Evolutionary conservation across 1,139 yeast species (phyloP).

Genomic region (Debaryomyces psychrophilus): DNA sequence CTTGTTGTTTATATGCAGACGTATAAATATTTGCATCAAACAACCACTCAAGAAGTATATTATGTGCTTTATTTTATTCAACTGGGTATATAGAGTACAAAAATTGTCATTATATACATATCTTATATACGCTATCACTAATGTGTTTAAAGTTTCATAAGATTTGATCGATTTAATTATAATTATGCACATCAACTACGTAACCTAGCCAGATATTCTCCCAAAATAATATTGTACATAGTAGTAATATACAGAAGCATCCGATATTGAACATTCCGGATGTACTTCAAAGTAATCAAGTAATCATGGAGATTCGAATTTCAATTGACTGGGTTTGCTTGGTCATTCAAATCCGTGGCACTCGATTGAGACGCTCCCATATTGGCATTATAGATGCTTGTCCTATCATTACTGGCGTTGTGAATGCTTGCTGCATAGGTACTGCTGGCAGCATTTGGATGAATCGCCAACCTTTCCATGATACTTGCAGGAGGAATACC

Average conservation of each 20-base stretch:
- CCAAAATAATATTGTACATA: slow-evolving; percentile 3
- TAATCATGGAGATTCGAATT: neutral
- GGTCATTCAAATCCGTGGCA: slow-evolving; percentile 23
- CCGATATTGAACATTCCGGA: neutral
- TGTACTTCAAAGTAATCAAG: neutral
- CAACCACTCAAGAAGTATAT: neutral
- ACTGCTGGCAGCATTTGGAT: slow-evolving; percentile 35
- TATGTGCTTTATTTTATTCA: neutral
- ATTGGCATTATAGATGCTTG: slow-evolving; percentile 20
- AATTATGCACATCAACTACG: neutral
- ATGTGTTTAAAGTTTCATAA: neutral
- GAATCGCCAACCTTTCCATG: slow-evolving; percentile 50
- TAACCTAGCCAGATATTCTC: neutral
- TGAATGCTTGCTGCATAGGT: slow-evolving; percentile 31
- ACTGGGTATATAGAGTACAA: neutral
- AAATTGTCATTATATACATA: neutral
- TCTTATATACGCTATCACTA: neutral
- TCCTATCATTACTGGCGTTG: slow-evolving; percentile 23
- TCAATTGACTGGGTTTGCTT: slow-evolving; percentile 17
- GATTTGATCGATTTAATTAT: neutral
- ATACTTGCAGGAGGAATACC: slow-evolving; percentile 71
- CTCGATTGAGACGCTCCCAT: slow-evolving; percentile 18
- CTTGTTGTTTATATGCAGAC: slow-evolving; percentile 1
- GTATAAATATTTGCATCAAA: neutral
- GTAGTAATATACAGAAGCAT: neutral